Conservation (phyloP, 2,329 filamentous ascomycete genomes). For the Fusarium sp. region DNA sequence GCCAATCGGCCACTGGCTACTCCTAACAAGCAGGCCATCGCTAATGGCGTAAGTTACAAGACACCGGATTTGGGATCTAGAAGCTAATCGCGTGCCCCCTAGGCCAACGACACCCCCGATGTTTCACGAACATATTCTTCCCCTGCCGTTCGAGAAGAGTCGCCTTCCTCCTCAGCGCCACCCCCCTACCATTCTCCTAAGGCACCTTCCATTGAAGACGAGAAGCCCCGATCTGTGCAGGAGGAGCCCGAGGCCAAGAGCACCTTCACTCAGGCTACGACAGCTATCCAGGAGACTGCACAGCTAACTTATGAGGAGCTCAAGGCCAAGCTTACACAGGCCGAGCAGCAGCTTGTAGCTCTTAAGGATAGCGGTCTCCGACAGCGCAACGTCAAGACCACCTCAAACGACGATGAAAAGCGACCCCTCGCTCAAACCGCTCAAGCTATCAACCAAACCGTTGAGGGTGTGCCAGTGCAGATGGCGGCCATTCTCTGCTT, state of each 20-base stretch:
- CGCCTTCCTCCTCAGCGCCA: slow-evolving; percentile 52
- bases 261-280: slow-evolving; percentile 58
- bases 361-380: slow-evolving; percentile 82
- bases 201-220: slow-evolving; percentile 51
- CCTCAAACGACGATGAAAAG: slow-evolving; percentile 66
- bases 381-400: slow-evolving; percentile 79
- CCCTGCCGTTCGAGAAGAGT: slow-evolving; percentile 56
- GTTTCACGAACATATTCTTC: slow-evolving; percentile 63
- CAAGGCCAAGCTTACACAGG: slow-evolving; percentile 80
- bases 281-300: slow-evolving; percentile 63
- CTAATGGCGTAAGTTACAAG: slow-evolving; percentile 60
- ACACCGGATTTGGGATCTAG: neutral
- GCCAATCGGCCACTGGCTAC: slow-evolving; percentile 53
- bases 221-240: slow-evolving; percentile 43
- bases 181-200: slow-evolving; percentile 56
- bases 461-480: slow-evolving; percentile 88
- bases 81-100: slow-evolving; percentile 31
- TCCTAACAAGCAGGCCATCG: slow-evolving; percentile 58
- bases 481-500: slow-evolving; percentile 88
- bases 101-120: slow-evolving; percentile 62
- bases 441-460: slow-evolving; percentile 69
- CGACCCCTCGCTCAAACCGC: slow-evolving; percentile 64
- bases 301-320: slow-evolving; percentile 71
- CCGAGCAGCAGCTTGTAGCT: slow-evolving; percentile 79
- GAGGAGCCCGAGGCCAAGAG: slow-evolving; percentile 52